Evolutionary conservation across 202 grass and related monocot genomes (phyloP), one percentile per base, ranked within the genome.

Genomic region (Cymbopogon flexuosus): DNA sequence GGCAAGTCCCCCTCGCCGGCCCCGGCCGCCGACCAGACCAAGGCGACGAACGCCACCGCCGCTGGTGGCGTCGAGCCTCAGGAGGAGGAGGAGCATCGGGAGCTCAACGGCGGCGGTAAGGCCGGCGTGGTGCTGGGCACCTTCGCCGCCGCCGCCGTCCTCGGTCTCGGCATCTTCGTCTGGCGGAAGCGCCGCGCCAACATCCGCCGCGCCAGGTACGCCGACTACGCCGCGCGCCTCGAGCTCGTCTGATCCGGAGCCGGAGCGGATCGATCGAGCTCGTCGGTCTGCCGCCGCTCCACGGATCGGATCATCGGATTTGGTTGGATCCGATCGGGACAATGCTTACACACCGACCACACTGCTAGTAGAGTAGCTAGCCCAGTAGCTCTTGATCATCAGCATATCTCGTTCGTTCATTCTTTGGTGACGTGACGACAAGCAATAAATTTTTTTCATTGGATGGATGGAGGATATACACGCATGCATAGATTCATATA

Each of bases 191-290:
- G 95, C 63, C 81, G 79, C 66, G 88, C 84, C 59, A 98, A 95
- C 78, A 86, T 95, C 88, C 89, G 84, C 33, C 81, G 90, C 27
- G 90, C 90, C 76, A 91, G 88, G 88, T 98, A 95, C 87, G 84
- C 88, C 42, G 86, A 88, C 8, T 93, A 95, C 90, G 81, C 82
- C 8, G 79, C 90, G 45, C 87, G 88, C 24, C 62, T 90, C n/a
- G 90, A 97, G 86, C 85, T 97, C 54, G 81, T 92, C 61, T 94
- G 82, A 90, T 21, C 52, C 18, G 7, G 0, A 8, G 1, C 8
- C 11, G 43, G 13, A 5, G 13, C 12, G 13, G 1, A 27, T 27
- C 27, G 27, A 2, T 9, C 5, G 39, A 15, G 13, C 16, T 8
- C 19, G 2, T 18, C 2, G 27, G 27, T 27, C 27, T 12, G 11